phyloP scores from a whole-genome alignment of 352 stramenopile genomes.

The Halophytophthora polymorphica region DNA sequence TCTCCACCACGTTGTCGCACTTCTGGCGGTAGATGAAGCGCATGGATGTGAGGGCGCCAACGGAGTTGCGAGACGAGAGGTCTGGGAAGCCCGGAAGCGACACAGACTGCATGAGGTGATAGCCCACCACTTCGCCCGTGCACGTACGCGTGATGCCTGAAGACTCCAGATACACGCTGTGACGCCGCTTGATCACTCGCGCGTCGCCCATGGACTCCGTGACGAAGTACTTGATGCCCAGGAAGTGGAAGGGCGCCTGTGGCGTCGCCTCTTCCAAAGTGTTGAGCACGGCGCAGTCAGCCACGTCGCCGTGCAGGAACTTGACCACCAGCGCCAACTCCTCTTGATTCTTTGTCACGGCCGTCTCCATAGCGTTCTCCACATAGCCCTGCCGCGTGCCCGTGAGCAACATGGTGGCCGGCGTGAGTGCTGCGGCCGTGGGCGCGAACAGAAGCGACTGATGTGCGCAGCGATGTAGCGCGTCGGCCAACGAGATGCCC shows the following conservation, averaged over 20 bases:
- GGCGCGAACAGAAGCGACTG: slow-evolving; percentile 24
- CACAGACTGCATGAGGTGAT: slow-evolving; percentile 70
- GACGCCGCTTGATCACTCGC: slow-evolving; percentile 45
- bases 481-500: slow-evolving; percentile 16
- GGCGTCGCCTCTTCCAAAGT: slow-evolving; percentile 45
- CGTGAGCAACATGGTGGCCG: slow-evolving; percentile 29
- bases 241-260: slow-evolving; percentile 47
- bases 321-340: slow-evolving; percentile 39
- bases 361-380: slow-evolving; percentile 43
- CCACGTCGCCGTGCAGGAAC: slow-evolving; percentile 58
- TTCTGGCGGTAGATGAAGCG: slow-evolving; percentile 55
- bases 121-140: slow-evolving; percentile 52
- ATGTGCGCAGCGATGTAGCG: slow-evolving; percentile 13
- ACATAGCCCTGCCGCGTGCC: slow-evolving; percentile 35
- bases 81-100: slow-evolving; percentile 53
- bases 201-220: slow-evolving; percentile 42
- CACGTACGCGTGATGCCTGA: slow-evolving; percentile 38
- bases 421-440: slow-evolving; percentile 19
- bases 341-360: slow-evolving; percentile 35
- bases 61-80: slow-evolving; percentile 46
- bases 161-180: slow-evolving; percentile 60
- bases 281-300: slow-evolving; percentile 59
- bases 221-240: slow-evolving; percentile 72
- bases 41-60: slow-evolving; percentile 47
- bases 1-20: slow-evolving; percentile 33